Base-by-base conservation (phyloP, 208 protist genomes). In the Leishmania aethiopica region DNA sequence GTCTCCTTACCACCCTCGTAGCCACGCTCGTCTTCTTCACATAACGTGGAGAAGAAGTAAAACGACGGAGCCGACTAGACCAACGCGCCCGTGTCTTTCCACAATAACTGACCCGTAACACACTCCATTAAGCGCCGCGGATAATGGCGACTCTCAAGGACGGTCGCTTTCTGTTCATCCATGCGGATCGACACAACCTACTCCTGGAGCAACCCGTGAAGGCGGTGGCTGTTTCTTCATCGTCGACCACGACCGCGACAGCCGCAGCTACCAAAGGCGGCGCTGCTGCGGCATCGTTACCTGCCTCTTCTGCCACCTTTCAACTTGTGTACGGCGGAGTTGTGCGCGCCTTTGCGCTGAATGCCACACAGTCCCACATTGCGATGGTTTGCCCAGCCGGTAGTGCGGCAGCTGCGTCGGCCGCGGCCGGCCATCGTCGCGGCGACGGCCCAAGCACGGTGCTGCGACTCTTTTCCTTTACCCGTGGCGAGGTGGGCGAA, bases 291-390 rank as follows among this genome's bases (percentile, higher is more conserved):
- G 28, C 42, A 13, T 35, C 45, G 13, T 53, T 45, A 55, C 28
- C 45, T 74, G 25, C 45, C 28, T 74, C 40, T 55, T 47, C 66
- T 49, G 35, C 11, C 35, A 37, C 51, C 66, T 81, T 62, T 37
- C 83, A 83, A 62, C 64, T 92, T 1, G 10, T 90, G 17, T 92
- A 90, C 83, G 89, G 87, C n/a, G 86, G 89, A 67, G 59, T 53
- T 4, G 85, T 88, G 28, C 72, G 82, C 28, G 84, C 82, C 64
- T 88, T 86, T 37, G 81, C 84, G 47, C 32, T 84, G n/a, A 86
- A 90, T 47, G 78, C 71, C 13, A 25, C 82, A 8, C 73, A 81
- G 62, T 79, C 75, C 19, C 60, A 78, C 51, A 80, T 92, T 35
- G 89, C 87, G 22, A 42, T 92, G 71, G 32, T 89, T 22, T 85